phyloP scores from a whole-genome alignment of 495 filamentous ascomycete genomes.

The Venustampulla echinocandica region DNA sequence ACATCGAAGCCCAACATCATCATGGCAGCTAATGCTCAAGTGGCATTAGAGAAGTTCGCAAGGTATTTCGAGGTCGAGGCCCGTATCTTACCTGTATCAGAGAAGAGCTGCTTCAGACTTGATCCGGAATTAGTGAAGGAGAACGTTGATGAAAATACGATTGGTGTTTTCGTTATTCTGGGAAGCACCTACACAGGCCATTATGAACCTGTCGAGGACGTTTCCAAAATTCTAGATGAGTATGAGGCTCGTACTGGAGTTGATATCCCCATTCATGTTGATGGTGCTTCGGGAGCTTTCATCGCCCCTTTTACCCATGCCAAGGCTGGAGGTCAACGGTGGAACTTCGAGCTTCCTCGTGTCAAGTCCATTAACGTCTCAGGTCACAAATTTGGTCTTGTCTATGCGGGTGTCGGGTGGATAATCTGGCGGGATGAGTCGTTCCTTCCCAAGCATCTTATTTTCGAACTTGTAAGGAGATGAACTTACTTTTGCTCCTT shows the following conservation, averaged over 20 bases:
- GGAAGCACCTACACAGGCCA: slow-evolving; percentile 72
- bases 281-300: slow-evolving; percentile 65
- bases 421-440: slow-evolving; percentile 64
- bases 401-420: slow-evolving; percentile 68
- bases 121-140: slow-evolving; percentile 55
- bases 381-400: slow-evolving; percentile 68
- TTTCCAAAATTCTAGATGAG: slow-evolving; percentile 56
- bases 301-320: slow-evolving; percentile 64
- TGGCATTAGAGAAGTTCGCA: slow-evolving; percentile 66
- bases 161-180: slow-evolving; percentile 67
- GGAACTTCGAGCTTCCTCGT: slow-evolving; percentile 62
- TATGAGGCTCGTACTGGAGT: slow-evolving; percentile 53
- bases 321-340: slow-evolving; percentile 49
- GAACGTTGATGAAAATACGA: slow-evolving; percentile 70
- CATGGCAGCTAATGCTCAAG: slow-evolving; percentile 72
- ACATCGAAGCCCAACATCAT: slow-evolving; percentile 60
- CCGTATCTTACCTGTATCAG: slow-evolving; percentile 57
- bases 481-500: background rate
- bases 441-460: slow-evolving; percentile 58
- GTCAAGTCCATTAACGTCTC: slow-evolving; percentile 70
- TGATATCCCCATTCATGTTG: slow-evolving; percentile 69
- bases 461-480: slow-evolving; percentile 55
- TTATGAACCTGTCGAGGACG: slow-evolving; percentile 65
- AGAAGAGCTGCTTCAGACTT: slow-evolving; percentile 51
- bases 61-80: slow-evolving; percentile 74